A percentile compares a stretch with the other conserved stretches of the same genome.
Conservation (phyloP, 306 rosid genomes). For the Trifolium subterraneum region DNA sequence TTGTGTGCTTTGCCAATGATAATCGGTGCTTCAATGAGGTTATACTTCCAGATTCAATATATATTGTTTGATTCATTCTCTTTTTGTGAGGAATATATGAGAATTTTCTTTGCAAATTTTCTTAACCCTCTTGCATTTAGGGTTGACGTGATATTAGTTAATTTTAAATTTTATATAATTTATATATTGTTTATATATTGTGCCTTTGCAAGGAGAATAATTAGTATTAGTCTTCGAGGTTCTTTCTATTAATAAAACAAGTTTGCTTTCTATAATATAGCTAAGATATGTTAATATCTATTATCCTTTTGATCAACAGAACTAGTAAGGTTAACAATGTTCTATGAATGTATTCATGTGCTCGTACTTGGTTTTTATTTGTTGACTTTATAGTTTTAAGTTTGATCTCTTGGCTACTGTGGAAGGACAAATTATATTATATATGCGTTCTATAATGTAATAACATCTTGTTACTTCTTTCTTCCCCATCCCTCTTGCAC, state of each 20-base stretch:
- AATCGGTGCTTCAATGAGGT: conserved; percentile 91
- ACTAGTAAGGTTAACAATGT: conserved; percentile 6
- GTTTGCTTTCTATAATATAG: conserved; percentile 1
- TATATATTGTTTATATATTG: conserved; percentile 17
- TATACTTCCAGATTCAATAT: conserved; percentile 32
- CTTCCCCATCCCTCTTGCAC: conserved; percentile 1
- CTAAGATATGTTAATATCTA: background rate
- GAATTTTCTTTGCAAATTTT: conserved; percentile 6
- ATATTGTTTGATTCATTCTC: conserved; percentile 26
- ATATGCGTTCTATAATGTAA: conserved; percentile 3
- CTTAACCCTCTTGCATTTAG: conserved; percentile 22
- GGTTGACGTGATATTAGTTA: conserved; percentile 21
- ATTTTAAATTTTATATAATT: conserved; percentile 9
- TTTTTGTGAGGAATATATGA: conserved; percentile 9
- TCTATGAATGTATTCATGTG: background rate
- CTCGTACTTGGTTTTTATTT: background rate
- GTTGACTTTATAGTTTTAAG: background rate
- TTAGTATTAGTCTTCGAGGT: conserved; percentile 3
- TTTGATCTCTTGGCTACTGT: background rate
- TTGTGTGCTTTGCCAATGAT: conserved; percentile 90
- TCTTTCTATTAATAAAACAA: conserved; percentile 15
- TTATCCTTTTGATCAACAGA: background rate
- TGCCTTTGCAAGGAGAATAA: conserved; percentile 23
- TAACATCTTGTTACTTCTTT: conserved; percentile 2
- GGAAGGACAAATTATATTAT: conserved; percentile 1